phyloP scores from a whole-genome alignment of 331 rosid genomes.

The Saraca asoca region DNA sequence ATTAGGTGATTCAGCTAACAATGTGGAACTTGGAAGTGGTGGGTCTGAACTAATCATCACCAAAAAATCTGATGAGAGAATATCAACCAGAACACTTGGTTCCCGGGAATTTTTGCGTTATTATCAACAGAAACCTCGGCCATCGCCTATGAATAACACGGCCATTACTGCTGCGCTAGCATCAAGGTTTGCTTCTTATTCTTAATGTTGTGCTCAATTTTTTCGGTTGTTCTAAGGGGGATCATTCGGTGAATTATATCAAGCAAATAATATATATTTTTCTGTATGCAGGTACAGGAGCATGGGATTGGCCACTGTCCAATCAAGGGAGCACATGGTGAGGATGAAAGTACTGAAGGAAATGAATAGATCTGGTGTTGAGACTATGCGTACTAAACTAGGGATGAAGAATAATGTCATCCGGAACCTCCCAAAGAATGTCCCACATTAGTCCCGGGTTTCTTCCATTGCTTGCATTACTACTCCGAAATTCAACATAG shows the following conservation, averaged over 20 bases:
- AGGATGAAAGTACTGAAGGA: constrained; percentile 89
- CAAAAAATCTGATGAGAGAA: constrained; percentile 48
- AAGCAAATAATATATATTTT: constrained; percentile 15
- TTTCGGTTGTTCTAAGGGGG: neutral
- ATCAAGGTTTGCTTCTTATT: constrained; percentile 61
- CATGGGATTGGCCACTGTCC: constrained; percentile 93
- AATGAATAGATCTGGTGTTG: constrained; percentile 79
- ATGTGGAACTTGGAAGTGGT: constrained; percentile 66
- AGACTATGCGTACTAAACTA: constrained; percentile 76
- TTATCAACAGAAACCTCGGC: constrained; percentile 92
- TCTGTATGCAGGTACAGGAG: constrained; percentile 69
- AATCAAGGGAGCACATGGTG: constrained; percentile 69
- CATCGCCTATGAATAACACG: constrained; percentile 50
- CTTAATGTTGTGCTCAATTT: constrained; percentile 6
- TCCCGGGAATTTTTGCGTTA: constrained; percentile 88
- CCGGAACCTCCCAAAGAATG: constrained; percentile 87
- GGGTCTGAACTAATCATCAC: constrained; percentile 84
- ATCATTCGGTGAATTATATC: neutral
- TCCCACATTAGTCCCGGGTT: constrained; percentile 49
- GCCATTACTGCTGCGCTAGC: constrained; percentile 77
- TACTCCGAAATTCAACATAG: constrained; percentile 2
- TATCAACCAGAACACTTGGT: constrained; percentile 69
- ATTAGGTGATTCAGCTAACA: constrained; percentile 52
- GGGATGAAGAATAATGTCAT: constrained; percentile 90
- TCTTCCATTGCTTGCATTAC: neutral